Evolutionary conservation across 1,139 yeast genomes (phyloP), one percentile per base, ranked within the genome.

Genomic region (Suhomyces coccinellae): DNA sequence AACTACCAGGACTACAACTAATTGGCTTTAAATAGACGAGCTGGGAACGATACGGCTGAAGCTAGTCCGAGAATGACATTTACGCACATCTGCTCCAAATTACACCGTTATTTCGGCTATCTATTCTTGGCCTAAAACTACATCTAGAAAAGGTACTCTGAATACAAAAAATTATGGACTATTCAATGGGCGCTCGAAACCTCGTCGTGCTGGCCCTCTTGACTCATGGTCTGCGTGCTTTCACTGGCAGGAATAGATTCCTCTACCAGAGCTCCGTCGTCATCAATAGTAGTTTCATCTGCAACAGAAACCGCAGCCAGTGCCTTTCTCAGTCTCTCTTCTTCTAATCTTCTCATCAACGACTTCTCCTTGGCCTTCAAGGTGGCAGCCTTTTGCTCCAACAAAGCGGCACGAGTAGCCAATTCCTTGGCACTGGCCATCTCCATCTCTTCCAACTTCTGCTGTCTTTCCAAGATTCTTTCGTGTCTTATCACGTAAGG

Each of bases 401-500:
- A 74, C 47, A 83, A 80, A n/a, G 85, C 85, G 8, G 90, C 91
- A 54, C 91, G 73, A 49, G 71, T 71, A 20, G 88, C 83, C 56
- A 86, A 69, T 57, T 85, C 91, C 59, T 77, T 77, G 0, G 93
- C 93, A 51, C 87, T 80, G 49, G 84, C 85, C 62, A 84, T 83
- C 61, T 86, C 95, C 68, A 86, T 68, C 57, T 86, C 89, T 59
- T 86, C 91, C 49, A 86, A 69, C 65, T 84, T 85, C 48, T 83
- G 87, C 59, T 86, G 91, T 63, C 87, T 83, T 47, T 85, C 85
- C 53, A 83, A 68, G 45, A 85, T 77, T 50, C 87, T 76, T 62
- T 86, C 93, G 61, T 86, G 93, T 60, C 87, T 79, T 52, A 86
- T 70, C 31, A 85, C 86, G 54, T 86, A 86, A 29, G 95, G 95